Evolutionary conservation across 2,329 filamentous ascomycete species (phyloP).

Genomic region (Coniochaeta sp.): DNA sequence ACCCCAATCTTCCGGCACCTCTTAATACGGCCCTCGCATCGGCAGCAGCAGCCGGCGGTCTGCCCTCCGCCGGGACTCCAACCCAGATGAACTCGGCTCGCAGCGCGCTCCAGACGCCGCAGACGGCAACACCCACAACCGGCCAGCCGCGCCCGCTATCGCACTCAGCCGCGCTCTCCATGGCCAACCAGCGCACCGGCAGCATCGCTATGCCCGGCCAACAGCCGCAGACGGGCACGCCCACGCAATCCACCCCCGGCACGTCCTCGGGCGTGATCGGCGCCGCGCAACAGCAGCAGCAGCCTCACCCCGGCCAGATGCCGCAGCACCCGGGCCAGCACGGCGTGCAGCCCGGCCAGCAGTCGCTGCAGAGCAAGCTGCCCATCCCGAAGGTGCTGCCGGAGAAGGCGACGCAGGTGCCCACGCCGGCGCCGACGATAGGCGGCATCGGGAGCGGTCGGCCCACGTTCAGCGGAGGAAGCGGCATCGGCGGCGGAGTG

Average conservation of each 20-base stretch:
- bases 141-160: slow-evolving; percentile 35
- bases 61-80: slow-evolving; percentile 37
- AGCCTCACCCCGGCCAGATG: slow-evolving; percentile 16
- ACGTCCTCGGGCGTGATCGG: slow-evolving; percentile 18
- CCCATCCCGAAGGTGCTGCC: slow-evolving; percentile 75
- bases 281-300: slow-evolving; percentile 16
- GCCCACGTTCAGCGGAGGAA: slow-evolving; percentile 78
- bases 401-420: slow-evolving; percentile 59
- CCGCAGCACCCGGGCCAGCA: slow-evolving; percentile 20
- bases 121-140: slow-evolving; percentile 32
- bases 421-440: slow-evolving; percentile 64
- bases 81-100: slow-evolving; percentile 37
- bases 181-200: slow-evolving; percentile 30
- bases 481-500: slow-evolving; percentile 69
- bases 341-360: slow-evolving; percentile 31
- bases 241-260: slow-evolving; percentile 12
- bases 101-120: slow-evolving; percentile 36
- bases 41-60: slow-evolving; percentile 23
- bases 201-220: slow-evolving; percentile 8
- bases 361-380: slow-evolving; percentile 54
- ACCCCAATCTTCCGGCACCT: slow-evolving; percentile 26
- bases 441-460: slow-evolving; percentile 58
- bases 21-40: slow-evolving; percentile 40
- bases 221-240: slow-evolving; percentile 20
- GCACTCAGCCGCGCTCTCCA: slow-evolving; percentile 41